Conservation (phyloP, 1,139 yeast species). For the Meyerozyma athensensis region DNA sequence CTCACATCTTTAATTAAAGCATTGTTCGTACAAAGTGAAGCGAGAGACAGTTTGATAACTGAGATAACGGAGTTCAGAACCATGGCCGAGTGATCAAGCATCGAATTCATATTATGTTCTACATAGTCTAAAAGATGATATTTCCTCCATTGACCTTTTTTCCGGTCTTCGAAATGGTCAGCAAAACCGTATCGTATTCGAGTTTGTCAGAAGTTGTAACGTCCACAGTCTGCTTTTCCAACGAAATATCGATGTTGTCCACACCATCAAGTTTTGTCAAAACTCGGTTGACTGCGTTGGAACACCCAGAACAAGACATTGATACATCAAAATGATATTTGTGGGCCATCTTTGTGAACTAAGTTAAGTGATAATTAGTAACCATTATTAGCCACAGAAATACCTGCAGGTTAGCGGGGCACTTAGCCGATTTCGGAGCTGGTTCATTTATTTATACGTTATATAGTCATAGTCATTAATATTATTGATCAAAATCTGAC, state of each 20-base stretch:
- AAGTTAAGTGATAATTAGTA: too few species aligned
- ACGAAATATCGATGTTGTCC: slow-evolving; percentile 62
- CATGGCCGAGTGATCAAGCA: not conserved
- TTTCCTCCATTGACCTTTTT: slow-evolving; percentile 72
- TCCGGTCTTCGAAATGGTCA: slow-evolving; percentile 85
- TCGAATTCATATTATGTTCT: not conserved
- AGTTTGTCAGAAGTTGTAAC: slow-evolving; percentile 56
- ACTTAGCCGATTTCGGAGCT: not conserved
- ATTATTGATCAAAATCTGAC: slow-evolving; percentile 4
- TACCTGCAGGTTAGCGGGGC: not conserved
- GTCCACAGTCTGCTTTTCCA: slow-evolving; percentile 78
- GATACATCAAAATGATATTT: slow-evolving; percentile 73
- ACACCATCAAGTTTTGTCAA: slow-evolving; percentile 73
- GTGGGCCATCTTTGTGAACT: too few species aligned
- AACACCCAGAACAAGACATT: slow-evolving; percentile 86
- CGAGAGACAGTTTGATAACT: slow-evolving; percentile 54
- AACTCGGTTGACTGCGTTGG: slow-evolving; percentile 80
- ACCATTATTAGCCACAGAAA: not conserved
- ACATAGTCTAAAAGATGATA: slow-evolving; percentile 18
- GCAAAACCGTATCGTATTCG: slow-evolving; percentile 71
- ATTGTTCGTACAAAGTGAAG: slow-evolving; percentile 68
- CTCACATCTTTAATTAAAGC: slow-evolving; percentile 51
- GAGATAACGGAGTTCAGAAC: slow-evolving; percentile 52
- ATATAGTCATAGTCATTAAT: not conserved
- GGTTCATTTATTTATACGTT: not conserved